Evolutionary conservation across 2,329 filamentous ascomycete genomes (phyloP), one percentile per base, ranked within the genome.

Genomic region (Helotiales sp.): DNA sequence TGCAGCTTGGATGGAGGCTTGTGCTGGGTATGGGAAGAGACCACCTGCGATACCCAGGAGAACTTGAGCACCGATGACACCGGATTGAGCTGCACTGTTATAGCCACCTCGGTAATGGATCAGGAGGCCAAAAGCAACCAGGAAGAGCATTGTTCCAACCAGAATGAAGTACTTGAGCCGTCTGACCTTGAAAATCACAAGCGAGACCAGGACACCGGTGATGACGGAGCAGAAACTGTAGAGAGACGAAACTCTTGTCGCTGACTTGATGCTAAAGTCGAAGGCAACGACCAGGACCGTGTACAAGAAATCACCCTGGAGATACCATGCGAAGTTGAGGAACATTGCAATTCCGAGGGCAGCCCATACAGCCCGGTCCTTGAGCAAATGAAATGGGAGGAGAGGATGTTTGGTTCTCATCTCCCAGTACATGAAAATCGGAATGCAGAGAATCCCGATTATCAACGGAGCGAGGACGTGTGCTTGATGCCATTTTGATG

Each of bases 391-490:
- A 37, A 60, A 60, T 20, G 57, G 57, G 7, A 60, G 37, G 6
- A 60, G 17, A 30, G 57, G 57, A 20, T 60, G 57, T 20, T 43
- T 60, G 57, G 57, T 37, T 47, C 11, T 60, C 37, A 47, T 73
- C 75, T 91, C 87, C 89, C 89, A 91, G 68, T 85, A 81, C 2
- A 89, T 77, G 70, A 91, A 91, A 0, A 78, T 78, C 13, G 81
- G 76, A 2, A 91, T 83, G 1, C 90, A 73, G 0, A 84, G 64
- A 4, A 88, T 72, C 1, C 89, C 89, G 10, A 90, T 77, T 26
- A 89, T 80, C 20, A 91, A 80, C 40, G 91, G 79, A 0, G 83
- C 86, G 15, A 91, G 84, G 5, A 91, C 86, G 70, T 89, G 88
- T 3, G 83, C 79, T 0, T 85, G 85, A 43, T 79, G 82, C 89